Percentiles rank a stretch among this genome's conserved stretches.
Conservation (phyloP, 495 filamentous ascomycete species). For the Aspergillus conjunctus region DNA sequence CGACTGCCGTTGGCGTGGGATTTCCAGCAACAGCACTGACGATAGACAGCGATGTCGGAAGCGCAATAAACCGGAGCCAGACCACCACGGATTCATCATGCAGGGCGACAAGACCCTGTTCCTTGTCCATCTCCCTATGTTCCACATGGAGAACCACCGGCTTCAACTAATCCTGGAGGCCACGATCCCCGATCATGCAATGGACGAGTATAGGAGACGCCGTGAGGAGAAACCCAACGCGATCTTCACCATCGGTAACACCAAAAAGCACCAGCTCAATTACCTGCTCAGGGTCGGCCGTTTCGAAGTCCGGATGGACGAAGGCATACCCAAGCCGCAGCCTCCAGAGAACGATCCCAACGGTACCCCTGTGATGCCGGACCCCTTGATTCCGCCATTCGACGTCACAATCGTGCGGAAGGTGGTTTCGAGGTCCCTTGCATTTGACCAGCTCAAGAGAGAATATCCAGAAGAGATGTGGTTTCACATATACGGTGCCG, state of each 20-base stretch:
- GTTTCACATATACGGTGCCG: background rate
- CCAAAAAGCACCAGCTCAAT: background rate
- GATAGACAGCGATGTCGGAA: background rate
- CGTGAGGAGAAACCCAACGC: background rate
- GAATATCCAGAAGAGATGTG: background rate
- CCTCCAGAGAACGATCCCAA: background rate
- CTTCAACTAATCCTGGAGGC: slow-evolving; percentile 8
- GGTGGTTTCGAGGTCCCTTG: background rate
- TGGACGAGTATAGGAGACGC: background rate
- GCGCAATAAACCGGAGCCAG: background rate
- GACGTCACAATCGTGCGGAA: background rate
- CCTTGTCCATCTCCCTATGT: slow-evolving; percentile 2
- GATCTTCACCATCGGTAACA: background rate
- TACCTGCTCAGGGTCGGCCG: background rate
- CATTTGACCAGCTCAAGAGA: background rate
- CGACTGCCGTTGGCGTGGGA: background rate
- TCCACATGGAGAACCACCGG: slow-evolving; percentile 5
- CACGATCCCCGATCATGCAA: background rate
- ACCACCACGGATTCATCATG: slow-evolving; percentile 2
- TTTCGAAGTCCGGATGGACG: background rate
- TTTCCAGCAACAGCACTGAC: background rate
- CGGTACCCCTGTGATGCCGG: background rate
- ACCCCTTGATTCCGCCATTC: background rate
- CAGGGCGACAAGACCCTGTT: slow-evolving; percentile 1
- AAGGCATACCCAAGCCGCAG: background rate